phyloP scores from a whole-genome alignment of 176 grass and related monocot species.

The Eleusine indica region DNA sequence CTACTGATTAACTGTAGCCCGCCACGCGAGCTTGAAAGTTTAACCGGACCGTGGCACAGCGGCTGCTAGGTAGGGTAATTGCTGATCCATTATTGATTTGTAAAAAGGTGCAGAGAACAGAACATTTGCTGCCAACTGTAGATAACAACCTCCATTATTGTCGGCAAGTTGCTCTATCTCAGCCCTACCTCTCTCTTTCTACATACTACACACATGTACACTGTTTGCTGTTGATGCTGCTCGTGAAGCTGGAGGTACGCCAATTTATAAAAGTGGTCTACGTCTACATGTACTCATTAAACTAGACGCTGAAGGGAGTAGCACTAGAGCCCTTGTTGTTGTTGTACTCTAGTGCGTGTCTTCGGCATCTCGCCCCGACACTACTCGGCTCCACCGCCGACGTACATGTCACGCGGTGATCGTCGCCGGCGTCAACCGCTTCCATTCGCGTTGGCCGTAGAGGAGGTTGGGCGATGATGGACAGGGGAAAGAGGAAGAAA shows the following conservation, averaged over 20 bases:
- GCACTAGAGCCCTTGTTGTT: not conserved
- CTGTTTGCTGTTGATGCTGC: not conserved
- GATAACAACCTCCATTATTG: slow-evolving; percentile 39
- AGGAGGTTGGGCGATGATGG: too few relatives aligned
- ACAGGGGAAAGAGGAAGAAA: too few relatives aligned
- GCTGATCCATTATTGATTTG: not conserved
- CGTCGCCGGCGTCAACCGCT: too few relatives aligned
- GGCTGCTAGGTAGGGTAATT: not conserved
- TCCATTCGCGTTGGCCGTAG: too few relatives aligned
- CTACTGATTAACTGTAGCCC: not conserved
- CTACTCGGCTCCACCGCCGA: slow-evolving; percentile 38
- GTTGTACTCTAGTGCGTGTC: slow-evolving; percentile 47
- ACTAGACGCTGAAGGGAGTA: not conserved
- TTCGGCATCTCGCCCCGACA: slow-evolving; percentile 43
- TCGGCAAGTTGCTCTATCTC: not conserved
- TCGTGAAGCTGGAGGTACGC: not conserved
- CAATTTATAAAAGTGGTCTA: slow-evolving; percentile 18
- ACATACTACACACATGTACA: too few relatives aligned
- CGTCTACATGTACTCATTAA: slow-evolving; percentile 30
- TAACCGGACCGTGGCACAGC: not conserved
- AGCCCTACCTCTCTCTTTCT: not conserved
- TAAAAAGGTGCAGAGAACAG: not conserved
- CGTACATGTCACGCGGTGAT: not conserved
- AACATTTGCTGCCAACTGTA: slow-evolving; percentile 28
- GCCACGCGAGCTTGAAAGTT: not conserved